Evolutionary conservation across 768 basidiomycete genomes (phyloP).

Genomic region (Kwoniella heveanensis): DNA sequence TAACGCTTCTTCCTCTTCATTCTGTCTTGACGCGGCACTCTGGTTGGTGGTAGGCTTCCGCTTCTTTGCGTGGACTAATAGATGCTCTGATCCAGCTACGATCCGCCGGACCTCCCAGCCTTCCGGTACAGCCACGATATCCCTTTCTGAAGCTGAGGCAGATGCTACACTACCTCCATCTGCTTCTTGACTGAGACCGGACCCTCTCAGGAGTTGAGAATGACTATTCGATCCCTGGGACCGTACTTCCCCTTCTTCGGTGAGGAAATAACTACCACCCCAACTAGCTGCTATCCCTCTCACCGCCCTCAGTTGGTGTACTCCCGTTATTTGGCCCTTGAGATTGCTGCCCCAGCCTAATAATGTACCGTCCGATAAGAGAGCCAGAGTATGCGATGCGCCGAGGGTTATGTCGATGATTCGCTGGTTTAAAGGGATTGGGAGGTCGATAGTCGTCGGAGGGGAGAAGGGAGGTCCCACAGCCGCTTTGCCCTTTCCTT

Average conservation of each 20-base stretch:
- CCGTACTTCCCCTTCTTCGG: slow-evolving; percentile 1
- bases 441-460: slow-evolving; percentile 58
- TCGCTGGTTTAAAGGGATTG: slow-evolving; percentile 58
- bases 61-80: slow-evolving; percentile 58
- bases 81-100: slow-evolving; percentile 84
- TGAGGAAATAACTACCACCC: slow-evolving; percentile 40
- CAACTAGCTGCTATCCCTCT: slow-evolving; percentile 36
- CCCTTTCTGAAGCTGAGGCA: no score
- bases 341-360: slow-evolving; percentile 69
- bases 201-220: slow-evolving; percentile 39
- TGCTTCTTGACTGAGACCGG: no score
- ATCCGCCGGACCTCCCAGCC: slow-evolving; percentile 50
- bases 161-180: no score
- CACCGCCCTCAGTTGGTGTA: slow-evolving; percentile 31
- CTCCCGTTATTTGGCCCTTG: slow-evolving; percentile 65
- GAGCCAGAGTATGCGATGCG: slow-evolving; percentile 63
- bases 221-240: slow-evolving; percentile 48
- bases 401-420: slow-evolving; percentile 59
- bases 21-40: no score
- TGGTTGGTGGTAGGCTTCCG: not conserved
- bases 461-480: slow-evolving; percentile 25
- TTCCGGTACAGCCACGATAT: slow-evolving; percentile 16
- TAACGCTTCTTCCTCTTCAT: slow-evolving; percentile 60
- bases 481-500: slow-evolving; percentile 35
- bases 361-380: slow-evolving; percentile 60